Evolutionary conservation across 176 grass and related monocot genomes (phyloP).

Genomic region (Bonia amplexicaulis): DNA sequence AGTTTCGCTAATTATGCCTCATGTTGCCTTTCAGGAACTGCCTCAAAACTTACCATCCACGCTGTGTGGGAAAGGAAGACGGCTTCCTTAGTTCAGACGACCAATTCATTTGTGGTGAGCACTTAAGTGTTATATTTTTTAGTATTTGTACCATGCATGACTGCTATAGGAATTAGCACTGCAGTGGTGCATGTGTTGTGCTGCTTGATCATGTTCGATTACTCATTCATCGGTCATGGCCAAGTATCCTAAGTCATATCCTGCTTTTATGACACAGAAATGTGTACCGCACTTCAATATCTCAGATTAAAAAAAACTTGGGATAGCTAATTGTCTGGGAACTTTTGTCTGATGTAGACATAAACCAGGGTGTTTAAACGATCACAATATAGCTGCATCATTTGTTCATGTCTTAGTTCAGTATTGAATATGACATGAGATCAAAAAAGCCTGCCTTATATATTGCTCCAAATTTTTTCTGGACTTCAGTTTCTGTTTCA

Average conservation of each 20-base stretch:
- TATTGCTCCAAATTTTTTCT: background rate
- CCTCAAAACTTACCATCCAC: conserved; percentile 66
- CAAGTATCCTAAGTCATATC: background rate
- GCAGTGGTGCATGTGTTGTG: background rate
- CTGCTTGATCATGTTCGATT: background rate
- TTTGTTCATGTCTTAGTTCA: background rate
- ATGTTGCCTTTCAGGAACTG: conserved; percentile 62
- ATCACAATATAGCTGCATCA: background rate
- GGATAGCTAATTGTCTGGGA: background rate
- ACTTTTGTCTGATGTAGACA: background rate
- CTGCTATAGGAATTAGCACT: background rate
- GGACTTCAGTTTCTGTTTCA: conserved; percentile 2
- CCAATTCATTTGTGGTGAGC: conserved; percentile 62
- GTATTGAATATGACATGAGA: background rate
- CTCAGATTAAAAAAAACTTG: background rate
- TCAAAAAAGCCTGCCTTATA: background rate
- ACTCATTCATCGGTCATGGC: background rate
- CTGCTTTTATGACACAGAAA: background rate
- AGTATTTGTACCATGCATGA: background rate
- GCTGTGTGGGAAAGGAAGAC: conserved; percentile 38
- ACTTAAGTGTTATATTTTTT: background rate
- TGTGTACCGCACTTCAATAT: background rate
- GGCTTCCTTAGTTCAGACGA: conserved; percentile 30
- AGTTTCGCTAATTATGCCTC: conserved; percentile 7
- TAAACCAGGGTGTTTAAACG: background rate